Base-by-base conservation (phyloP, 768 basidiomycete species). In the Boletus pseudopeckii region DNA sequence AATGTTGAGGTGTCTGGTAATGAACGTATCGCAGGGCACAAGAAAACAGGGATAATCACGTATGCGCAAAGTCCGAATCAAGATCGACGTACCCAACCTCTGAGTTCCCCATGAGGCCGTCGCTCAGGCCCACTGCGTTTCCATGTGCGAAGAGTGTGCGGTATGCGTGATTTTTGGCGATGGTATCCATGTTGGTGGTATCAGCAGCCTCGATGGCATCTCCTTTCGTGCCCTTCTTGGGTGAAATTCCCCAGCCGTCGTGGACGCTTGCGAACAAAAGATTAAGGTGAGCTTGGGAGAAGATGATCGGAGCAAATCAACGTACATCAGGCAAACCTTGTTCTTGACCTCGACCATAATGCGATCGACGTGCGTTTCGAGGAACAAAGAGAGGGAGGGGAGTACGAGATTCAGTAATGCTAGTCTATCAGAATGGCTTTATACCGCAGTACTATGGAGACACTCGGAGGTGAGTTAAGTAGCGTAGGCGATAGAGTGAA, bases 51-150 rank as follows among this genome's bases (percentile, higher is more conserved):
- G 26, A 44, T 5, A 47, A 20, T 17, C 11, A 28, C 4, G 18
- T n/a, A 34, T 39, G 28, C 13, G 22, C 22, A 2, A 3, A 3
- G 20, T n/a, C 20, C 18, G 26, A 55, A 32, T 20, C 9, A 22
- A 45, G 28, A 51, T 32, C 5, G 7, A 74, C 90, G 53, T 65
- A 94, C 91, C 94, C 95, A 58, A 97, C 94, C 74, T 98, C 94
- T 3, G 94, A 96, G 75, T 98, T 96, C 15, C 94, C 95, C 95
- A 98, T 98, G 50, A 97, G 81, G 0, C 94, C 95, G 41, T 97
- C 95, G 63, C 78, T 91, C 50, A 98, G 77, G 1, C 94, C 94
- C 6, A 97, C 95, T 7, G 93, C 88, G n/a, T 90, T 78, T 11
- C 94, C 94, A 58, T 94, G 92, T 2, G 95, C 95, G 15, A 81